These are phyloP conservation scores for Cutaneotrichosporon dermatis DNA, from an alignment of 1,284 basidiomycete genomes.

Conservation along the genomic window DNA sequence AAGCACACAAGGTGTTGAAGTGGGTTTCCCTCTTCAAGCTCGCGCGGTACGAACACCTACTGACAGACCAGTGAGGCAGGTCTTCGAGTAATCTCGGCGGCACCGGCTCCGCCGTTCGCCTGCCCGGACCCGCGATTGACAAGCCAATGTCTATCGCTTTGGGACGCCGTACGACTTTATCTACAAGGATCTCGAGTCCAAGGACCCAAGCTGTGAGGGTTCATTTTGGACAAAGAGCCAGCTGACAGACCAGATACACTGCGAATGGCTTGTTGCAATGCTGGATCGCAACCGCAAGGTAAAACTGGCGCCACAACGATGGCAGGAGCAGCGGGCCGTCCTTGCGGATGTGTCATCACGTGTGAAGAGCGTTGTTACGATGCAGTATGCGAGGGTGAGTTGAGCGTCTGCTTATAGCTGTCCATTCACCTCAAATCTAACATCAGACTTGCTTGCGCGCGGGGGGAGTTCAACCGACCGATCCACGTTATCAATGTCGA, in stretches of 20 bases:
- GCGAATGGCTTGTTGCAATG: constrained; percentile 96
- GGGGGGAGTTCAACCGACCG: constrained; percentile 90
- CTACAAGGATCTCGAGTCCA: constrained; percentile 81
- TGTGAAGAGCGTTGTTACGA: constrained; percentile 99
- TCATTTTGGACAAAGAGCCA: background rate
- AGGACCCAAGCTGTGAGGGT: constrained; percentile 76
- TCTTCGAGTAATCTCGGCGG: constrained; percentile 89
- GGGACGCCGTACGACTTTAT: constrained; percentile 98
- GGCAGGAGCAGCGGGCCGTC: constrained; percentile 78
- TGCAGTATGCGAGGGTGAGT: constrained; percentile 90
- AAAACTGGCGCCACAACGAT: constrained; percentile 90
- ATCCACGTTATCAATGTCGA: constrained; percentile 98
- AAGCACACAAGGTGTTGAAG: constrained; percentile 88
- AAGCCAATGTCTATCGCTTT: constrained; percentile 94
- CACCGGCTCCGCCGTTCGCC: constrained; percentile 91
- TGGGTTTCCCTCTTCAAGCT: constrained; percentile 51
- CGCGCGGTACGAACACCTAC: background rate
- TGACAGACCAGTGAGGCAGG: constrained; percentile 61
- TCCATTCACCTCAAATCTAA: background rate
- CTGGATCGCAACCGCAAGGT: constrained; percentile 90
- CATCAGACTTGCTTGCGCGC: constrained; percentile 73
- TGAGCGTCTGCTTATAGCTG: constrained; percentile 3
- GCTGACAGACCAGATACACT: constrained; percentile 62
- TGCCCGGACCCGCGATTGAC: constrained; percentile 94
- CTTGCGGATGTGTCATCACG: constrained; percentile 91